A percentile compares a stretch with the other conserved stretches of the same genome.
These are phyloP conservation scores for Pulveroboletus sp. DNA, from an alignment of 768 basidiomycete species.

Conservation along the genomic window DNA sequence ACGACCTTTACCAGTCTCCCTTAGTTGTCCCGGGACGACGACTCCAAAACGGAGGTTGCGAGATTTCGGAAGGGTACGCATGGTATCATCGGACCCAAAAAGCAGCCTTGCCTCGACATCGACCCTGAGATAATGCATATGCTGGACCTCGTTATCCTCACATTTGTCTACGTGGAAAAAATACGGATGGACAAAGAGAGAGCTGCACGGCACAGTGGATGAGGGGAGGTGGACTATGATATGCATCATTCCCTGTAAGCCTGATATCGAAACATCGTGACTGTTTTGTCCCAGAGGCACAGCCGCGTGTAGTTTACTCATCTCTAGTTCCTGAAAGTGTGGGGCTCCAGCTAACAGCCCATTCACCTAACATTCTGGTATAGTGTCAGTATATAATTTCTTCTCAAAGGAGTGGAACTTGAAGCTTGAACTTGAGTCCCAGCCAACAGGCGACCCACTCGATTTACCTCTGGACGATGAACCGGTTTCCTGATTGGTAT, in stretches of 20 bases:
- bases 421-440: too few relatives aligned
- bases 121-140: constrained; percentile 16
- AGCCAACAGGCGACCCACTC: too few relatives aligned
- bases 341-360: too few relatives aligned
- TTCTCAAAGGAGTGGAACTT: too few relatives aligned
- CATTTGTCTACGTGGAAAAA: constrained; percentile 28
- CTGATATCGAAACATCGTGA: neutral
- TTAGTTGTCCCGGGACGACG: constrained; percentile 19
- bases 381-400: too few relatives aligned
- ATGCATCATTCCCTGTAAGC: neutral
- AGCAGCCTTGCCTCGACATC: constrained; percentile 16
- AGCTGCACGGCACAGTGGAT: neutral
- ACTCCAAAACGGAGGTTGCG: constrained; percentile 8
- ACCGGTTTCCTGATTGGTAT: too few relatives aligned
- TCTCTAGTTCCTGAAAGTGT: too few relatives aligned
- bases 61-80: constrained; percentile 14
- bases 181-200: constrained; percentile 9
- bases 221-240: neutral
- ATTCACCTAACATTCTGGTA: too few relatives aligned
- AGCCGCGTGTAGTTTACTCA: too few relatives aligned
- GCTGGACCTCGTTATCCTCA: constrained; percentile 23
- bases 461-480: too few relatives aligned
- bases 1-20: neutral
- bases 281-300: neutral
- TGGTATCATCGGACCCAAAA: constrained; percentile 16